Evolutionary conservation across 306 rosid species (phyloP).

Genomic region (Albizia julibrissin): DNA sequence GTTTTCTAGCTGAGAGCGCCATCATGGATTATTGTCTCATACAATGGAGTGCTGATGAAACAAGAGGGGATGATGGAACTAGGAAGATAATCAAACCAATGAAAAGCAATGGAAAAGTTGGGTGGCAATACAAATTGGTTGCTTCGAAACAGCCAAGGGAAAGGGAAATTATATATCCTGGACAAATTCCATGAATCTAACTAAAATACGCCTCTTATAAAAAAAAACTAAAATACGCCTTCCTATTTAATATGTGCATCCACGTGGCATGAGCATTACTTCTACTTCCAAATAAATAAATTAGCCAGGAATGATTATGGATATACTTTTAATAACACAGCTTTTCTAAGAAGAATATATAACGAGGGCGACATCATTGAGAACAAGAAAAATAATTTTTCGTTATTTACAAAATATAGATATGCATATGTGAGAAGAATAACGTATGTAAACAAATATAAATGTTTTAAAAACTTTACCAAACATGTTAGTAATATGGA

Average conservation of each 20-base stretch:
- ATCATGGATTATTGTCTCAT: slow-evolving; percentile 19
- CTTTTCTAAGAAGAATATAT: neutral
- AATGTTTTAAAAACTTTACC: too few relatives aligned
- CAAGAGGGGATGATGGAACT: neutral
- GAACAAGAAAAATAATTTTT: too few relatives aligned
- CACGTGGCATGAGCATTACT: neutral
- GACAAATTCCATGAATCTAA: neutral
- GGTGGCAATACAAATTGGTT: neutral
- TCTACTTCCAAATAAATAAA: neutral
- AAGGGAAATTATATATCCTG: neutral
- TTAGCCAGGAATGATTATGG: neutral
- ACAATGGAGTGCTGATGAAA: neutral
- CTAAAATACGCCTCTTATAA: neutral
- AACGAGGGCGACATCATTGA: neutral
- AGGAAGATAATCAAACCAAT: neutral
- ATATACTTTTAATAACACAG: neutral
- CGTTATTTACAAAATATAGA: too few relatives aligned
- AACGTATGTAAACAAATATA: too few relatives aligned
- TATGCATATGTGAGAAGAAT: too few relatives aligned
- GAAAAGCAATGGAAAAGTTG: neutral
- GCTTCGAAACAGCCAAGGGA: neutral
- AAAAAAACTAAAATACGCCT: neutral
- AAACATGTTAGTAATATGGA: too few relatives aligned
- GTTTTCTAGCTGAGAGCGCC: slow-evolving; percentile 8
- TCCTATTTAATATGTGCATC: too few relatives aligned